Evolutionary conservation across 1,139 yeast species (phyloP).

Genomic region (Yarrowia galli): DNA sequence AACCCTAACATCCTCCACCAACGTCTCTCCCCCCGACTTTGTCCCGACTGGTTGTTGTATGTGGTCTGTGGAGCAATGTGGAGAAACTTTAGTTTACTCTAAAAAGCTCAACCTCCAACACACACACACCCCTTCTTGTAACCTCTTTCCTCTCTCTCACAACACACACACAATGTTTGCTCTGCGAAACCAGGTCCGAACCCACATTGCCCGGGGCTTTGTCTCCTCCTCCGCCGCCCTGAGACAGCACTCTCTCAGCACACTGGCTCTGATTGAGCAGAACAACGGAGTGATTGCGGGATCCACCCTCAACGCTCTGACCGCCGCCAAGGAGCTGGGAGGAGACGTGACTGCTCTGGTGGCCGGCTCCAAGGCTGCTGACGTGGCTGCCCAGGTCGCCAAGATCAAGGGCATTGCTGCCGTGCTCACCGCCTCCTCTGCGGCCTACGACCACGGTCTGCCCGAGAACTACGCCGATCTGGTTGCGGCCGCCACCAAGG

Average conservation of each 20-base stretch:
- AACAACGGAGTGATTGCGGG: conserved; percentile 62
- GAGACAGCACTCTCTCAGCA: conserved; percentile 56
- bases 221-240: conserved; percentile 1
- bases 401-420: conserved; percentile 52
- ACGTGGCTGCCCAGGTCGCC: conserved; percentile 50
- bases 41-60: conserved; percentile 29
- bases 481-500: conserved; percentile 53
- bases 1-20: not conserved
- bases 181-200: conserved; percentile 38
- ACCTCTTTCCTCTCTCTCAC: not conserved
- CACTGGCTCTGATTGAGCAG: conserved; percentile 79
- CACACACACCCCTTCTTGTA: not conserved
- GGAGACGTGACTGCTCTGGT: conserved; percentile 54
- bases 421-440: conserved; percentile 51
- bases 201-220: conserved; percentile 34
- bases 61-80: conserved; percentile 20
- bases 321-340: conserved; percentile 54
- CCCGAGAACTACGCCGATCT: conserved; percentile 53
- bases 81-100: conserved; percentile 29
- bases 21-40: conserved; percentile 7
- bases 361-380: conserved; percentile 52
- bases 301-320: conserved; percentile 61
- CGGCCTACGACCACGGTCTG: conserved; percentile 52
- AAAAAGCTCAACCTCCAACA: conserved; percentile 23
- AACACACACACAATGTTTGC: conserved; percentile 34